Conservation (phyloP, 1,139 yeast genomes). For the Hyphopichia fennica region DNA sequence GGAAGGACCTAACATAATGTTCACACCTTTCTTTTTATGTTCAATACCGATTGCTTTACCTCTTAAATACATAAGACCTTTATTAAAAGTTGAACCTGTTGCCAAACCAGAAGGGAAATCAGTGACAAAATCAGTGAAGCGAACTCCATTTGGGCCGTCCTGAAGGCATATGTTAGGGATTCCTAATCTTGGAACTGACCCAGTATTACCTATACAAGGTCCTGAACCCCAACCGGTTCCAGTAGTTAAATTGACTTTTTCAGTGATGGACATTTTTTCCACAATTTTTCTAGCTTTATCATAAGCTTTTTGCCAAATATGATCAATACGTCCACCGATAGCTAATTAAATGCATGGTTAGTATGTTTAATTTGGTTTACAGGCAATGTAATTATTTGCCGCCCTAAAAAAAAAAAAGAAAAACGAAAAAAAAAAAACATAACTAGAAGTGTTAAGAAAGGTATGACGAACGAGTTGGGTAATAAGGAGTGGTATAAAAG, state of each 20-base stretch:
- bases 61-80: conserved; percentile 48
- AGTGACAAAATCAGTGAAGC: conserved; percentile 58
- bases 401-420: neutral
- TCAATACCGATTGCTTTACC: conserved; percentile 62
- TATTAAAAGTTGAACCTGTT: conserved; percentile 59
- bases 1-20: conserved; percentile 60
- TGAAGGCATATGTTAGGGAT: conserved; percentile 61
- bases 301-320: conserved; percentile 58
- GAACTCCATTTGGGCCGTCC: conserved; percentile 66
- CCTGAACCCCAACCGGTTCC: conserved; percentile 70
- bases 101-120: conserved; percentile 62
- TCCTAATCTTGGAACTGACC: conserved; percentile 55
- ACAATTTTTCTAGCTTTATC: conserved; percentile 53
- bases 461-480: conserved; percentile 36
- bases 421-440: too few relatives aligned
- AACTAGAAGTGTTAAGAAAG: neutral
- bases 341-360: conserved; percentile 17
- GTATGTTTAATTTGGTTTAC: neutral
- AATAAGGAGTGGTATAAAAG: conserved; percentile 30
- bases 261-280: conserved; percentile 55
- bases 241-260: conserved; percentile 62
- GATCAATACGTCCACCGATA: conserved; percentile 42
- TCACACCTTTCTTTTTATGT: conserved; percentile 57
- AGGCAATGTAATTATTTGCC: neutral
- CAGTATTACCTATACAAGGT: conserved; percentile 66